phyloP scores from a whole-genome alignment of 2,329 filamentous ascomycete species.

The Cordyceps militaris region DNA sequence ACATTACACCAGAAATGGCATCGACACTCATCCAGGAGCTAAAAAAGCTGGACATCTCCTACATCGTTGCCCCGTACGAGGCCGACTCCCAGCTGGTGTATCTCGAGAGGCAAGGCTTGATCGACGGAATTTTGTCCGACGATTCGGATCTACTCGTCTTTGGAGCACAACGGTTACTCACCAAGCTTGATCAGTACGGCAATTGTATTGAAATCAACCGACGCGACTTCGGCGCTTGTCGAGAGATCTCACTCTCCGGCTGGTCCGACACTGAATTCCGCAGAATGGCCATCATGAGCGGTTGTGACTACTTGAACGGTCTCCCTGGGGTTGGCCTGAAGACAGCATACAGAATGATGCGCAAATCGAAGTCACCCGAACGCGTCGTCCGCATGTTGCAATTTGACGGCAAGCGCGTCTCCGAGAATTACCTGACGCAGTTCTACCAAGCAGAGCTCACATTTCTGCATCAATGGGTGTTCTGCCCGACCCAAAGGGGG shows the following conservation, averaged over 20 bases:
- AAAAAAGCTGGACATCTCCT: constrained; percentile 71
- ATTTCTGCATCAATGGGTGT: constrained; percentile 92
- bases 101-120: constrained; percentile 75
- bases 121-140: constrained; percentile 86
- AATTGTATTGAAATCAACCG: constrained; percentile 90
- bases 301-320: constrained; percentile 88
- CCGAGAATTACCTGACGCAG: constrained; percentile 69
- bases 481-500: constrained; percentile 64
- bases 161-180: constrained; percentile 81
- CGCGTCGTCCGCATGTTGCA: constrained; percentile 74
- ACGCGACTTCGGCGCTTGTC: constrained; percentile 78
- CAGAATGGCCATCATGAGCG: constrained; percentile 91
- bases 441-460: constrained; percentile 87
- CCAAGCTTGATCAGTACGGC: constrained; percentile 90
- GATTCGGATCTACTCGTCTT: constrained; percentile 96
- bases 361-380: constrained; percentile 84
- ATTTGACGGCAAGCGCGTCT: constrained; percentile 84
- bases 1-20: constrained; percentile 95
- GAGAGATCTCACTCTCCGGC: constrained; percentile 80
- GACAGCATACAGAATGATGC: constrained; percentile 83
- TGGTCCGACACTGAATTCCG: constrained; percentile 92
- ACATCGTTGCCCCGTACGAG: constrained; percentile 94
- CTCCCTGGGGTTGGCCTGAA: constrained; percentile 85
- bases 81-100: constrained; percentile 96
- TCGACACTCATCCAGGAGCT: constrained; percentile 84